Evolutionary conservation across 768 basidiomycete species (phyloP).

Genomic region (Amanita rimosa): DNA sequence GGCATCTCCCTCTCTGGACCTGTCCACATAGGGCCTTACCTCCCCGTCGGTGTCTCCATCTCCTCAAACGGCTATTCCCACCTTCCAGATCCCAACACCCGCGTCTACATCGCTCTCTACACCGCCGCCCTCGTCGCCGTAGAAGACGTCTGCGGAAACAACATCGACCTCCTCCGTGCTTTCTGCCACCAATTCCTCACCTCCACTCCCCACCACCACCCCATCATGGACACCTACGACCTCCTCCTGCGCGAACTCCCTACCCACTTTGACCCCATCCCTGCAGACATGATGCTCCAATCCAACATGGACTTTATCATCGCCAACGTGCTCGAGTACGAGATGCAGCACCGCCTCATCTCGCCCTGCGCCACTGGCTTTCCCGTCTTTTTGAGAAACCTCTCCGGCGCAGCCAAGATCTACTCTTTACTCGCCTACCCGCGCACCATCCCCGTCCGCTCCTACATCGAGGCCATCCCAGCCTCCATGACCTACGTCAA

Average conservation of each 20-base stretch:
- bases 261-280: conserved; percentile 16
- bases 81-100: conserved; percentile 16
- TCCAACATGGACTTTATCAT: conserved; percentile 24
- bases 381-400: not conserved
- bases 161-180: conserved; percentile 14
- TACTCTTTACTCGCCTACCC: conserved; percentile 4
- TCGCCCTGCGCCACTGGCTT: not conserved
- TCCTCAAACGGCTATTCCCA: conserved; percentile 17
- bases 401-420: conserved; percentile 2
- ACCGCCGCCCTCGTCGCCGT: conserved; percentile 25
- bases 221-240: conserved; percentile 21
- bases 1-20: conserved; percentile 15
- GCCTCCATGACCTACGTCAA: conserved; percentile 3
- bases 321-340: conserved; percentile 12
- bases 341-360: not conserved
- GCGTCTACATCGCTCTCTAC: conserved; percentile 26
- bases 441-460: conserved; percentile 5
- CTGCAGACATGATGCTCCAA: conserved; percentile 23
- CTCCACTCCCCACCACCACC: conserved; percentile 16
- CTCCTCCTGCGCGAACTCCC: conserved; percentile 20
- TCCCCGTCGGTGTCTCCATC: conserved; percentile 20
- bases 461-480: conserved; percentile 1
- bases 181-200: conserved; percentile 23
- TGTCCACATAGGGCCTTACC: conserved; percentile 15
- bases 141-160: conserved; percentile 24